A percentile compares a stretch with the other conserved stretches of the same genome.
phyloP scores from a whole-genome alignment of 805 yeast species.

The Ogataea nakhonphanomensis region DNA sequence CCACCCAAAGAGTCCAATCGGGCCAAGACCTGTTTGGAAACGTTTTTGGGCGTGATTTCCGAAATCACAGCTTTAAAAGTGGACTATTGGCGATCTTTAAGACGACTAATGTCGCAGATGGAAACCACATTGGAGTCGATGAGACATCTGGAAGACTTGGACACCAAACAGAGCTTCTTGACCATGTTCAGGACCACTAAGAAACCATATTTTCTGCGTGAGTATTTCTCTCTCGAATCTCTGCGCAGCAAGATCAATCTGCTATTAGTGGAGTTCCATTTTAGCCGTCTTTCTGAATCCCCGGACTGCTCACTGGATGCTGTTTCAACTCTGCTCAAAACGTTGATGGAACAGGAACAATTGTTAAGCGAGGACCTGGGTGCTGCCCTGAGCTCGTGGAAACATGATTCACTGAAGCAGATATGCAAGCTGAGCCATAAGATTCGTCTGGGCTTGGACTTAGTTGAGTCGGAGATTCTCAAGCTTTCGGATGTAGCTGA shows the following conservation, averaged over 20 bases:
- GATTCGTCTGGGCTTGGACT: slow-evolving; percentile 14
- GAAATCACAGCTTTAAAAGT: slow-evolving; percentile 20
- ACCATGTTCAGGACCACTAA: slow-evolving; percentile 8
- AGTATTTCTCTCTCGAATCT: slow-evolving; percentile 14
- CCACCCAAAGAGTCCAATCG: slow-evolving; percentile 3
- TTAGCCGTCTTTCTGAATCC: slow-evolving; percentile 18
- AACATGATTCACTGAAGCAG: slow-evolving; percentile 24
- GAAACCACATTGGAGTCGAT: slow-evolving; percentile 11
- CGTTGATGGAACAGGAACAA: background rate
- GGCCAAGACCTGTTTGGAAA: slow-evolving; percentile 24
- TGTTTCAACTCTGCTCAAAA: slow-evolving; percentile 3
- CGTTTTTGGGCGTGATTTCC: slow-evolving; percentile 24
- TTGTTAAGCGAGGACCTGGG: background rate
- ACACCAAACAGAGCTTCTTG: background rate
- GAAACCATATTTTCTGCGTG: slow-evolving; percentile 15
- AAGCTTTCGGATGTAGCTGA: slow-evolving; percentile 33
- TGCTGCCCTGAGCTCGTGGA: slow-evolving; percentile 6
- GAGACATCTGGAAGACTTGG: slow-evolving; percentile 1
- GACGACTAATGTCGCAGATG: slow-evolving; percentile 13
- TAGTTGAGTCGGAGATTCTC: slow-evolving; percentile 19
- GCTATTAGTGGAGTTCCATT: slow-evolving; percentile 18
- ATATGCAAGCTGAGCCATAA: slow-evolving; percentile 26
- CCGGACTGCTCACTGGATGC: slow-evolving; percentile 13
- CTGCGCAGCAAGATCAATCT: slow-evolving; percentile 20
- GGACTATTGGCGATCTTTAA: slow-evolving; percentile 15